These are phyloP conservation scores for Umbelopsis sp. DNA, from an alignment of 192 early-diverging fungal species.

Conservation along the genomic window DNA sequence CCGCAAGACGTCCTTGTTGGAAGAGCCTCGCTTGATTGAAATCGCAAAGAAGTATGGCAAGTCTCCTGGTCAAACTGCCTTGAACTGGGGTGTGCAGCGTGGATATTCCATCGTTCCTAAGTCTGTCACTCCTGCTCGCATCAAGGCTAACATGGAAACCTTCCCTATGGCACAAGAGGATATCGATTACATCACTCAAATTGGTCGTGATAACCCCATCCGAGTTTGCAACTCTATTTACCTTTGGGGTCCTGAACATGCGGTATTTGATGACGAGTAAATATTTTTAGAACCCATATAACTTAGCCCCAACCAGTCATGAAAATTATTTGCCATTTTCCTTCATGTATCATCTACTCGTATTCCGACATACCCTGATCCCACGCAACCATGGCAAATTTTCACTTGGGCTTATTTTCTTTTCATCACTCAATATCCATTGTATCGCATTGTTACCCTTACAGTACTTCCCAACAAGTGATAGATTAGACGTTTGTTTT, in stretches of 20 bases:
- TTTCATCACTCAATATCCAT: neutral
- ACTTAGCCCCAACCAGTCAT: too few species aligned
- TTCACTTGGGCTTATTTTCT: neutral
- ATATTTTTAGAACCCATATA: neutral
- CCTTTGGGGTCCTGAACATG: constrained; percentile 12
- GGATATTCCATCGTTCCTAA: constrained; percentile 63
- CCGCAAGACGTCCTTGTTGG: constrained; percentile 14
- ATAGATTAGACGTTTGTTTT: constrained; percentile 13
- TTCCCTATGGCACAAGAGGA: constrained; percentile 34
- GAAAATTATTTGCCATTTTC: neutral
- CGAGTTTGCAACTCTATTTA: constrained; percentile 17
- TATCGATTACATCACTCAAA: constrained; percentile 22
- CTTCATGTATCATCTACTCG: constrained; percentile 3
- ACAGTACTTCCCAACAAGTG: neutral
- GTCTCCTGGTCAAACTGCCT: constrained; percentile 53
- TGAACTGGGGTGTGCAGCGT: constrained; percentile 57
- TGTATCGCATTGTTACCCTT: neutral
- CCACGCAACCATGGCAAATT: neutral
- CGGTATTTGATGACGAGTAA: constrained; percentile 9
- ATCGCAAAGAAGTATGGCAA: constrained; percentile 50
- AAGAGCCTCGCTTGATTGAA: constrained; percentile 19
- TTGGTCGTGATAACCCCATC: constrained; percentile 16
- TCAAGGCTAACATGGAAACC: constrained; percentile 52
- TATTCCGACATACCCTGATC: constrained; percentile 5
- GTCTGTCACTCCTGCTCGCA: constrained; percentile 50